phyloP scores from a whole-genome alignment of 768 basidiomycete species.

The Pholiota conissans region DNA sequence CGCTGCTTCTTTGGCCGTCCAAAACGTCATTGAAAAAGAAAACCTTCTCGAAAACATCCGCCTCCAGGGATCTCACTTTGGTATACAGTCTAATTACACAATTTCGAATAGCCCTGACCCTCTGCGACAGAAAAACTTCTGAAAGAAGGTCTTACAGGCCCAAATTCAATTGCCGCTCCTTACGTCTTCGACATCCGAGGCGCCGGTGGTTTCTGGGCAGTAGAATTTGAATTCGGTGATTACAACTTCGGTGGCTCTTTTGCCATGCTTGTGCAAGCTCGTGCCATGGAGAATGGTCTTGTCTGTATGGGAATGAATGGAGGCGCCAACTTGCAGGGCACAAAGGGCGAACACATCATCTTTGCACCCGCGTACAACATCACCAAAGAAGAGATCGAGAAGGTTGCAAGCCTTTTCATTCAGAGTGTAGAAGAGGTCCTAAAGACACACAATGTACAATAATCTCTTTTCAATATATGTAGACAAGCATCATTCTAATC shows the following conservation, averaged over 20 bases:
- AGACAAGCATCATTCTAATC: neutral
- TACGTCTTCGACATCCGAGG: conserved; percentile 83
- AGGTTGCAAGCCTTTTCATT: conserved; percentile 67
- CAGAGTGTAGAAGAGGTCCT: conserved; percentile 66
- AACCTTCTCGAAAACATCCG: conserved; percentile 69
- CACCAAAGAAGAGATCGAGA: conserved; percentile 65
- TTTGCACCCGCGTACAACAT: conserved; percentile 83
- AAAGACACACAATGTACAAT: conserved; percentile 30
- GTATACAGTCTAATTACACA: conserved; percentile 22
- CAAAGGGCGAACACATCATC: conserved; percentile 68
- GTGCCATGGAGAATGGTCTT: conserved; percentile 63
- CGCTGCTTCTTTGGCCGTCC: conserved; percentile 80
- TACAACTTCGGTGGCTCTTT: conserved; percentile 56
- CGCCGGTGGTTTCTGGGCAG: conserved; percentile 78
- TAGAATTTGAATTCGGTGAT: conserved; percentile 76
- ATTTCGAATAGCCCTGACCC: conserved; percentile 1
- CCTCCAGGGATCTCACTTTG: conserved; percentile 59
- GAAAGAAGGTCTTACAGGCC: conserved; percentile 49
- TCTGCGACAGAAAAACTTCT: conserved; percentile 45
- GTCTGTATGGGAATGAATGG: conserved; percentile 77
- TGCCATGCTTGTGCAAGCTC: conserved; percentile 70
- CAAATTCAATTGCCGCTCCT: conserved; percentile 59
- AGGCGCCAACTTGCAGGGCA: conserved; percentile 67
- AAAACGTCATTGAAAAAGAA: conserved; percentile 67
- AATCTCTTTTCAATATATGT: neutral